Conservation (phyloP, 31 red algal species). For the Porphyra umbilicalis region DNA sequence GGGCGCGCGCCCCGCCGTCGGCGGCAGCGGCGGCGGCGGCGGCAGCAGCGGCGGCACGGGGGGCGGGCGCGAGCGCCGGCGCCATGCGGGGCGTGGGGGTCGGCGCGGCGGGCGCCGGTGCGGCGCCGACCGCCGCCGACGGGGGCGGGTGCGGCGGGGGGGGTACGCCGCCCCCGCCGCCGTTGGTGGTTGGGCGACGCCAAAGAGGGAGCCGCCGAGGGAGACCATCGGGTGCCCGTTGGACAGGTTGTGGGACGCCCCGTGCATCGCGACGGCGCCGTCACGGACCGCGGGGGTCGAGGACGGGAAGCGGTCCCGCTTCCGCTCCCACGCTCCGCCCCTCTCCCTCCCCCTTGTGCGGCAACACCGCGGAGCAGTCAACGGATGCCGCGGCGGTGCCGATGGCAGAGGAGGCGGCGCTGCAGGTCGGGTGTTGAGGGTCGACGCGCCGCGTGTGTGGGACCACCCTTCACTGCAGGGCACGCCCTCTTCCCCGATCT, state of each 20-base stretch:
- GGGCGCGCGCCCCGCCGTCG: no score
- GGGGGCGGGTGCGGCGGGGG: neutral
- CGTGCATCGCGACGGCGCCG: neutral
- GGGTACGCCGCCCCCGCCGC: neutral
- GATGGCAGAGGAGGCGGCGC: no score
- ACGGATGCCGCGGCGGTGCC: no score
- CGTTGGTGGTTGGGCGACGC: neutral
- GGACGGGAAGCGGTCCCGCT: no score
- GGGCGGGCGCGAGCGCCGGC: neutral
- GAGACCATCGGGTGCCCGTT: neutral
- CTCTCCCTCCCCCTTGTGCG: no score
- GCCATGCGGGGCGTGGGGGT: neutral
- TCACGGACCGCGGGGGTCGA: no score
- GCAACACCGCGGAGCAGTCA: no score
- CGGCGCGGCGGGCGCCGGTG: neutral
- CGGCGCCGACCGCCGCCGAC: neutral
- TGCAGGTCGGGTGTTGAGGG: no score
- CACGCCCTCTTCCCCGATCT: no score
- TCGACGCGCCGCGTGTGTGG: no score
- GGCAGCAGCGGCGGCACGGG: neutral
- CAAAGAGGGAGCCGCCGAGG: neutral
- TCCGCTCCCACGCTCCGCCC: no score
- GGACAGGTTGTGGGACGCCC: neutral
- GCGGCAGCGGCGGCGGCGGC: neutral
- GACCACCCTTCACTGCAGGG: no score